Base-by-base conservation (phyloP, 1,284 basidiomycete species). In the Moniliophthora roreri region DNA sequence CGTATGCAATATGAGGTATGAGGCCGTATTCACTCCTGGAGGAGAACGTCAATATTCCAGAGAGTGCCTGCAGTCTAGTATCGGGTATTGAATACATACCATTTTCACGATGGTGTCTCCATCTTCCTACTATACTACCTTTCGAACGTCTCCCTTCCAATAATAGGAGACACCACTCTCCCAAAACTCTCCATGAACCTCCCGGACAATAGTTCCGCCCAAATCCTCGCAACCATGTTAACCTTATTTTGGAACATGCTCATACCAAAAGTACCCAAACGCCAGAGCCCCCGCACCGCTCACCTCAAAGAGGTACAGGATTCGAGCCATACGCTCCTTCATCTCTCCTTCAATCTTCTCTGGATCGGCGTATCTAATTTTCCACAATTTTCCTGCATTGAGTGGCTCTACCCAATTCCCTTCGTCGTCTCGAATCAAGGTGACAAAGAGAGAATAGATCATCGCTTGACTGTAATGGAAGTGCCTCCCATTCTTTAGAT, bases 221-320 rank as follows among this genome's bases (percentile, higher is more conserved):
- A 88, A 10, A 85, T 70, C 46, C 65, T 64, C 2, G 83, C 85
- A 35, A 88, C 74, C 53, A 72, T 69, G 48, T 69, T 64, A n/a
- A 88, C 78, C 28, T 77, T 71, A 62, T 89, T 89, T 57, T 70
- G 71, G 67, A 88, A 89, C 7, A 84, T 85, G 0, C 87, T 87
- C 0, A 86, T 89, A 9, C 87, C 87, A 66, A 87, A 89, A 60
- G 82, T 84, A 26, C 88, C 87, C 39, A 89, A 66, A 1, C n/a
- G 89, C 83, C 40, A 89, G 53, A 58, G 81, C 75, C 56, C 71
- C 71, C 15, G 79, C 76, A 8, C 80, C 80, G 57, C 80, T 73
- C 28, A 69, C 71, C 67, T 88, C 81, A 62, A 87, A 86, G n/a
- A 88, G 65, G 55, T 69, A 79, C 16, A 90, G 66, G 23, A 87